phyloP scores from a whole-genome alignment of 441 rosid species.

The Kokia cookei region DNA sequence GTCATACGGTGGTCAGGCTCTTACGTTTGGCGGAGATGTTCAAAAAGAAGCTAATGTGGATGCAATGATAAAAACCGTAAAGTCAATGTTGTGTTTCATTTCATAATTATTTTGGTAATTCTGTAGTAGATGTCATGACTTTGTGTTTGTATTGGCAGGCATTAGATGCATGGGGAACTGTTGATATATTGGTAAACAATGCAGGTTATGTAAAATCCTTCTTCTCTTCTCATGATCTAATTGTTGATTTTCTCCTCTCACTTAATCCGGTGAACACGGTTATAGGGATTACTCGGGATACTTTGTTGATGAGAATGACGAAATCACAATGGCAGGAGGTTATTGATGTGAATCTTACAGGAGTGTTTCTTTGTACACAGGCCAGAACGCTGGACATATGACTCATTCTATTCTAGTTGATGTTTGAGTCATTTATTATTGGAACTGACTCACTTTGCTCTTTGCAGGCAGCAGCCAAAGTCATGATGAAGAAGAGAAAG shows the following conservation, averaged over 20 bases:
- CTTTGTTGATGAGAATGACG: slow-evolving; percentile 91
- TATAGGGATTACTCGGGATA: slow-evolving; percentile 85
- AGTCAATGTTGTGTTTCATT: slow-evolving; percentile 23
- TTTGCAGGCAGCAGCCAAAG: slow-evolving; percentile 87
- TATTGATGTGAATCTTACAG: slow-evolving; percentile 88
- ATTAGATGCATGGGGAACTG: slow-evolving; percentile 88
- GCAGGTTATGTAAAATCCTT: slow-evolving; percentile 47
- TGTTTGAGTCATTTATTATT: slow-evolving; percentile 1
- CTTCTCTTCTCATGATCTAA: neutral
- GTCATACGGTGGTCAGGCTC: slow-evolving; percentile 80
- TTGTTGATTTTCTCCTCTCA: slow-evolving; percentile 1
- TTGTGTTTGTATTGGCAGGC: slow-evolving; percentile 47
- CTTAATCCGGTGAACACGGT: slow-evolving; percentile 17
- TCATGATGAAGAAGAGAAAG: slow-evolving; percentile 95
- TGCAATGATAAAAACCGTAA: slow-evolving; percentile 89
- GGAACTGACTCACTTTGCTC: slow-evolving; percentile 19
- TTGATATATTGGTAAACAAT: slow-evolving; percentile 83
- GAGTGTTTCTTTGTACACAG: slow-evolving; percentile 94
- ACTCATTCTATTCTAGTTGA: neutral
- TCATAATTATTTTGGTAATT: neutral
- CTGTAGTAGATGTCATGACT: slow-evolving; percentile 5
- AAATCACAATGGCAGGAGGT: slow-evolving; percentile 91
- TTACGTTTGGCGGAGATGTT: slow-evolving; percentile 94
- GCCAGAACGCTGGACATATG: slow-evolving; percentile 22
- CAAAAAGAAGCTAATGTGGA: slow-evolving; percentile 85